A percentile compares a stretch with the other conserved stretches of the same genome.
These are phyloP conservation scores for Blastobotrys raffinosifermentans DNA, from an alignment of 1,139 yeast species.

Conservation along the genomic window DNA sequence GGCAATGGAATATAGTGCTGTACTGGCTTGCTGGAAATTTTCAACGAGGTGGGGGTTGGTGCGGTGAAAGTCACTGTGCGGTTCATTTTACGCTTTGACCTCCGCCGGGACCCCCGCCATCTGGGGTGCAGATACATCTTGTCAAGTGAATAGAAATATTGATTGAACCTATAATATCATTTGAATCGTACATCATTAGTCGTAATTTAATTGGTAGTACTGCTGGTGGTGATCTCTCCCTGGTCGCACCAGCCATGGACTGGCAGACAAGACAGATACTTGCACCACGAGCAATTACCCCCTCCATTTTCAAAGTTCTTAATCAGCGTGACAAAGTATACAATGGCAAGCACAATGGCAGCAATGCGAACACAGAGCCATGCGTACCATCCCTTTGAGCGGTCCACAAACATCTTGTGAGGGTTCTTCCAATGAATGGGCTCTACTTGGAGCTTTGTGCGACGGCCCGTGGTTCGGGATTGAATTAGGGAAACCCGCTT, in stretches of 20 bases:
- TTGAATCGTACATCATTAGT: not conserved
- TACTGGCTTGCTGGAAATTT: too few relatives aligned
- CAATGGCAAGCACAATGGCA: conserved; percentile 43
- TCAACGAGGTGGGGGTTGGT: too few relatives aligned
- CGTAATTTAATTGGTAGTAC: conserved; percentile 2
- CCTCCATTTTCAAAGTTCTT: conserved; percentile 45
- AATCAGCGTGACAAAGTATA: conserved; percentile 47
- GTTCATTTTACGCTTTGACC: too few relatives aligned
- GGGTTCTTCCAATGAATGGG: conserved; percentile 23
- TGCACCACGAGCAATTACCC: conserved; percentile 62
- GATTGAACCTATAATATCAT: too few relatives aligned
- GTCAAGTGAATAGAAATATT: too few relatives aligned
- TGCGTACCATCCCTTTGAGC: conserved; percentile 40
- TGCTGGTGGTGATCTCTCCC: conserved; percentile 40
- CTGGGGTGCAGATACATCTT: too few relatives aligned
- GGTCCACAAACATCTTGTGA: conserved; percentile 25
- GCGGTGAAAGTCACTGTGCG: too few relatives aligned
- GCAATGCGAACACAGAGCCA: conserved; percentile 50
- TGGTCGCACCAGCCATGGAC: conserved; percentile 68
- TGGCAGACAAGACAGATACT: conserved; percentile 65
- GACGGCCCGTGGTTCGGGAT: too few relatives aligned
- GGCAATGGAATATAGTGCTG: too few relatives aligned
- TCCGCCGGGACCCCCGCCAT: too few relatives aligned
- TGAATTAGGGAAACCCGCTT: conserved; percentile 3
- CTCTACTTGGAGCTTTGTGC: conserved; percentile 19